Conservation (phyloP, 331 rosid species). For the Stylosanthes scabra region DNA sequence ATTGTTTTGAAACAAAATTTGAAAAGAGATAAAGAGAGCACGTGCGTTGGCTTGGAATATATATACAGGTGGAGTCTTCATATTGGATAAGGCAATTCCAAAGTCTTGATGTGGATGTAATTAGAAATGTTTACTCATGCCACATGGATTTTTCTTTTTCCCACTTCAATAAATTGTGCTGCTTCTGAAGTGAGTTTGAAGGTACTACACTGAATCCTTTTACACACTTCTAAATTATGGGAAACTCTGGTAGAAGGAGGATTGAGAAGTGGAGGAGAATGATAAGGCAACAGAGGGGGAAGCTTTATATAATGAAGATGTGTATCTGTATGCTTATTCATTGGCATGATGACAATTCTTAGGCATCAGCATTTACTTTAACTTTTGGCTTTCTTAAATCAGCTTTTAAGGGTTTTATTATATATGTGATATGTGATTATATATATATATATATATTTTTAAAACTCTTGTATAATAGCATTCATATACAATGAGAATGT, state of each 20-base stretch:
- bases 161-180: slow-evolving; percentile 42
- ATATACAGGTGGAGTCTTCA: slow-evolving; percentile 53
- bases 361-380: slow-evolving; percentile 23
- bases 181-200: slow-evolving; percentile 31
- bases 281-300: slow-evolving; percentile 78
- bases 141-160: slow-evolving; percentile 37
- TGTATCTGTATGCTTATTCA: slow-evolving; percentile 88
- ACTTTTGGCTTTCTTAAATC: not conserved
- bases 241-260: slow-evolving; percentile 56
- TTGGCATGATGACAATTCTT: slow-evolving; percentile 71
- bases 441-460: not conserved
- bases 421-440: slow-evolving; percentile 19
- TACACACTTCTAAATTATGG: slow-evolving; percentile 9
- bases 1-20: slow-evolving; percentile 42
- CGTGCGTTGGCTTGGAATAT: slow-evolving; percentile 42
- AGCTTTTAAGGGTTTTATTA: slow-evolving; percentile 27
- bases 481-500: not conserved
- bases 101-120: slow-evolving; percentile 34
- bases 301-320: slow-evolving; percentile 79
- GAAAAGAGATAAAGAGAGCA: slow-evolving; percentile 37
- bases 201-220: slow-evolving; percentile 1
- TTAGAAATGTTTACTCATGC: not conserved
- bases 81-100: slow-evolving; percentile 35
- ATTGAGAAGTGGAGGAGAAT: slow-evolving; percentile 72
- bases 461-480: slow-evolving; percentile 1